phyloP scores from a whole-genome alignment of 805 yeast species.

The Spathaspora arborariae region DNA sequence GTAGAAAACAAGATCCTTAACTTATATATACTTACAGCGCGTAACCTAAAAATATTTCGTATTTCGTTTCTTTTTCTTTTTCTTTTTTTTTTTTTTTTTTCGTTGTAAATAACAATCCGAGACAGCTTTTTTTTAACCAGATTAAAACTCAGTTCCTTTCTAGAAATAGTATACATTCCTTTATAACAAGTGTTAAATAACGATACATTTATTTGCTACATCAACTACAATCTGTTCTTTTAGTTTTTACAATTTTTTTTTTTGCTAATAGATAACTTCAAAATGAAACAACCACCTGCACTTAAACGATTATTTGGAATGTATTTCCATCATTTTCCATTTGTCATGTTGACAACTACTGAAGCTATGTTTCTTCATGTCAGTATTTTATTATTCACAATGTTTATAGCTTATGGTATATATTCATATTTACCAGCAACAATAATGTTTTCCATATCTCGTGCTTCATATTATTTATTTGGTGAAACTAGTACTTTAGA shows the following conservation, averaged over 20 bases:
- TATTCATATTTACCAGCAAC: constrained; percentile 21
- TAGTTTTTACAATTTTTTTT: too few species aligned
- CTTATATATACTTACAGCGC: not conserved
- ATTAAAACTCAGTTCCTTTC: not conserved
- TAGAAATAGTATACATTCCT: not conserved
- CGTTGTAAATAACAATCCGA: not conserved
- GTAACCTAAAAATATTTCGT: not conserved
- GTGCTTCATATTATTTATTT: constrained; percentile 34
- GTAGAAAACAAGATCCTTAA: too few species aligned
- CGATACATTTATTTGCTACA: not conserved
- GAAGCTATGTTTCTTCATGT: constrained; percentile 20
- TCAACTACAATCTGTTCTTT: not conserved
- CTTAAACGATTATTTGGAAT: constrained; percentile 12
- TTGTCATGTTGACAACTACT: constrained; percentile 45
- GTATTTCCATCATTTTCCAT: constrained; percentile 46
- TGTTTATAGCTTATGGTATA: constrained; percentile 26
- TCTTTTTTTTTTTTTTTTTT: too few species aligned
- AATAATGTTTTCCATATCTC: constrained; percentile 25
- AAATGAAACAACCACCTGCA: constrained; percentile 1
- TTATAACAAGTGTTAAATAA: not conserved
- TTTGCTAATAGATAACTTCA: too few species aligned
- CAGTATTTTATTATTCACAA: constrained; percentile 12
- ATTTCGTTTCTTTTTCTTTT: not conserved
- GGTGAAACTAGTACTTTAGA: constrained; percentile 19
- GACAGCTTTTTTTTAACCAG: not conserved